These are phyloP conservation scores for Parietichytrium sp. DNA, from an alignment of 108 stramenopile species.

Conservation along the genomic window DNA sequence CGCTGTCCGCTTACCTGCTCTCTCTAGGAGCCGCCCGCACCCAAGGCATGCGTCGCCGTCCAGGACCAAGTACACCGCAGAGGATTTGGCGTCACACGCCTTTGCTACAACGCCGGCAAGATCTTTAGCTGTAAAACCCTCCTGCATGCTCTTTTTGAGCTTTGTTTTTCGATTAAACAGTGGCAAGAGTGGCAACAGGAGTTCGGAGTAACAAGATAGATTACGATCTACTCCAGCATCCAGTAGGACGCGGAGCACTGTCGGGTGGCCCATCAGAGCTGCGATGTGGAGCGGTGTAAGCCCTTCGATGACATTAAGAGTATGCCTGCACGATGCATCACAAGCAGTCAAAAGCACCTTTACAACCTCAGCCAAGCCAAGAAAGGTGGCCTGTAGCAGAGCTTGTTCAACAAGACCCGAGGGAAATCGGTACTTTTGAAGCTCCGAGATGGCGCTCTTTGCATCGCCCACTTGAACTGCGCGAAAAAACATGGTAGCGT, in stretches of 20 bases:
- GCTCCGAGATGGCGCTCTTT: background rate
- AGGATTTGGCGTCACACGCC: background rate
- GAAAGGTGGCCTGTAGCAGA: background rate
- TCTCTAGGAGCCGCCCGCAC: background rate
- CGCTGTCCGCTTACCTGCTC: no score
- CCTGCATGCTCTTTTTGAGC: background rate
- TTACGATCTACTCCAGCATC: background rate
- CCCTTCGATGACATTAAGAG: background rate
- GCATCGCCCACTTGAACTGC: conserved; percentile 30
- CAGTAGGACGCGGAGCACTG: background rate
- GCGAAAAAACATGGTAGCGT: conserved; percentile 6
- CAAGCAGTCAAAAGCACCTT: background rate
- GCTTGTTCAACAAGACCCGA: background rate
- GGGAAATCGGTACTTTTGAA: conserved; percentile 5
- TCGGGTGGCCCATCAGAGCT: conserved; percentile 34
- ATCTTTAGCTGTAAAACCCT: background rate
- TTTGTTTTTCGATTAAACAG: no score
- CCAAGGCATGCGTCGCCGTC: background rate
- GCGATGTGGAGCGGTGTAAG: conserved; percentile 14
- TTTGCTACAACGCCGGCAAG: background rate
- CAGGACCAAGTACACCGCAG: conserved; percentile 16
- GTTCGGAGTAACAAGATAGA: background rate
- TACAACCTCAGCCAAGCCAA: background rate
- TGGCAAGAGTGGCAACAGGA: background rate
- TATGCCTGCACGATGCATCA: background rate